A percentile compares a stretch with the other conserved stretches of the same genome.
Conservation (phyloP, 2,329 filamentous ascomycete species). For the Aureobasidium sp. region DNA sequence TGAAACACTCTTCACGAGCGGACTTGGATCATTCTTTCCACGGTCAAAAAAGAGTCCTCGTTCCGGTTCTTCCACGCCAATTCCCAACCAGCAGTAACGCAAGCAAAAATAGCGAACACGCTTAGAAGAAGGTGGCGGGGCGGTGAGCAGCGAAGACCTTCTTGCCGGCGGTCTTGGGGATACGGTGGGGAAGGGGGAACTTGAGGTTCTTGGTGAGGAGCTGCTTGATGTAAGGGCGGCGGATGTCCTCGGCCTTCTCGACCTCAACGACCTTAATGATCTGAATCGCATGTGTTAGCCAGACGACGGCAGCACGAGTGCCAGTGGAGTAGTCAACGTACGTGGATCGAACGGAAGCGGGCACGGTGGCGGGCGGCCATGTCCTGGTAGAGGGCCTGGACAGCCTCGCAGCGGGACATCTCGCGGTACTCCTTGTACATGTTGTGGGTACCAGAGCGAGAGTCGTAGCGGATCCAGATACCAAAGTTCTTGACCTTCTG, state of each 20-base stretch:
- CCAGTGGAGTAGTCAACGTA: slow-evolving; percentile 48
- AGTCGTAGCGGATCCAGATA: slow-evolving; percentile 99
- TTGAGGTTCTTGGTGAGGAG: slow-evolving; percentile 89
- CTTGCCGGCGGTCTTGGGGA: slow-evolving; percentile 73
- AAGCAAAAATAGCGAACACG: slow-evolving; percentile 26
- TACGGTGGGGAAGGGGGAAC: slow-evolving; percentile 97
- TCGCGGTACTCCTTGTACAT: slow-evolving; percentile 99
- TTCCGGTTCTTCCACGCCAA: slow-evolving; percentile 4
- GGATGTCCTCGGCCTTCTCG: slow-evolving; percentile 88
- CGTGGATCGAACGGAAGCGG: slow-evolving; percentile 97
- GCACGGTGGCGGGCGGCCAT: slow-evolving; percentile 98
- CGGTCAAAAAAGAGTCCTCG: slow-evolving; percentile 3
- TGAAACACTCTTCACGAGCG: neutral
- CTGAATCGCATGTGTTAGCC: slow-evolving; percentile 41
- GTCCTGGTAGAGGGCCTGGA: slow-evolving; percentile 97
- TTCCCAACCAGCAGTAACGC: slow-evolving; percentile 10
- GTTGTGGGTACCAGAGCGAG: slow-evolving; percentile 99
- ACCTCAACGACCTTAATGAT: slow-evolving; percentile 98
- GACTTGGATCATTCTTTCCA: neutral
- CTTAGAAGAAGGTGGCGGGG: slow-evolving; percentile 96
- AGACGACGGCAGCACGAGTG: neutral
- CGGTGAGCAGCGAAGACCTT: slow-evolving; percentile 91
- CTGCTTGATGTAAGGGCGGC: slow-evolving; percentile 99
- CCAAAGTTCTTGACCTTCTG: slow-evolving; percentile 99
- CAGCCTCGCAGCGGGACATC: slow-evolving; percentile 90